Conservation (phyloP, 2,329 filamentous ascomycete genomes). For the Ceratocystis albifundus region DNA sequence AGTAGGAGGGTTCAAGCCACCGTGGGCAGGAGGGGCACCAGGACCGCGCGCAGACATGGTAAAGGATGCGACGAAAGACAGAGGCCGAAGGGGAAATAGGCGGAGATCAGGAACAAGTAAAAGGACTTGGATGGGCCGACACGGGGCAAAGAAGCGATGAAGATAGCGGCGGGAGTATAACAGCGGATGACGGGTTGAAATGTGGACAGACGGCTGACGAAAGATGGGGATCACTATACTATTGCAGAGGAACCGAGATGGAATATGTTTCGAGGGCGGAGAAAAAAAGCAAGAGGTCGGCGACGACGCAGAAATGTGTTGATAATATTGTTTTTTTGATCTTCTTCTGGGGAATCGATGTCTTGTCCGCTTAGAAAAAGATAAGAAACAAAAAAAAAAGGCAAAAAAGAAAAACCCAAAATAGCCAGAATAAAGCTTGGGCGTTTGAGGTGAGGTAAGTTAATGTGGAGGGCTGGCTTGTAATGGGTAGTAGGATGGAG, state of each 20-base stretch:
- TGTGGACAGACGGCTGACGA: background rate
- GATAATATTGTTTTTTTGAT: conserved; percentile 9
- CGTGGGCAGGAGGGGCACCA: conserved; percentile 44
- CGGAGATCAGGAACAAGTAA: background rate
- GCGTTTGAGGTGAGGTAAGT: conserved; percentile 7
- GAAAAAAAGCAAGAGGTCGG: background rate
- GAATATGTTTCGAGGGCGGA: background rate
- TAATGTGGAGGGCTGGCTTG: background rate
- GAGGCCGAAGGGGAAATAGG: background rate
- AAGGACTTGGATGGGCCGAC: background rate
- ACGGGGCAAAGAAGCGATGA: background rate
- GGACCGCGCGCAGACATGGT: conserved; percentile 71
- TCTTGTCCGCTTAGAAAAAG: background rate
- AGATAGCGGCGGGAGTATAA: background rate
- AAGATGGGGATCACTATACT: background rate
- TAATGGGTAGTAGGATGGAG: background rate
- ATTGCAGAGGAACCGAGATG: background rate
- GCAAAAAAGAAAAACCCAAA: background rate
- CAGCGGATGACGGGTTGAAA: background rate
- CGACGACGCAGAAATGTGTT: conserved; percentile 1
- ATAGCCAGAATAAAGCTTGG: background rate
- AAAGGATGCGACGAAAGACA: conserved; percentile 26
- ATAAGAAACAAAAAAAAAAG: conserved; percentile 1
- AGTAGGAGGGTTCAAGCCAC: conserved; percentile 68
- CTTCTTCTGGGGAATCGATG: background rate